Evolutionary conservation across 2,329 filamentous ascomycete species (phyloP).

Genomic region (Rutstroemia sp.): DNA sequence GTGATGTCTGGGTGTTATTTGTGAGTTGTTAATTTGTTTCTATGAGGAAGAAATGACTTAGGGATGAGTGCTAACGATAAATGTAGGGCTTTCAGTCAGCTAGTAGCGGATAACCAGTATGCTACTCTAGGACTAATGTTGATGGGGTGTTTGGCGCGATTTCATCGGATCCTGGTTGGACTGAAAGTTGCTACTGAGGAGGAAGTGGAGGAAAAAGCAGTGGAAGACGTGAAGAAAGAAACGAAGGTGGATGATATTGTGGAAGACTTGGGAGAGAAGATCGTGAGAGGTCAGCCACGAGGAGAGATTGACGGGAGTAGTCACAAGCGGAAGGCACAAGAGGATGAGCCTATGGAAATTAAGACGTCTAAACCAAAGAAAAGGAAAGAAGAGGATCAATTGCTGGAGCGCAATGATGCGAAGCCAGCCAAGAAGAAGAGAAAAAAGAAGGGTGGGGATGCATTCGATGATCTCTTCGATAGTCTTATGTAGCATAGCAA

Average conservation of each 20-base stretch:
- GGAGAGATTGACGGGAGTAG: conserved; percentile 10
- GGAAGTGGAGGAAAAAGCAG: conserved; percentile 6
- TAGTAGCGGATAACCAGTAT: conserved; percentile 67
- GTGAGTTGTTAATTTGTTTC: too few relatives aligned
- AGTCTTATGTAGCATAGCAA: conserved; percentile 38
- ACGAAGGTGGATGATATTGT: conserved; percentile 1
- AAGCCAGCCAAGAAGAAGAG: conserved; percentile 45
- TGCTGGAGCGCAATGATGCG: background rate
- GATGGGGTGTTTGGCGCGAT: conserved; percentile 54
- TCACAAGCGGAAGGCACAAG: background rate
- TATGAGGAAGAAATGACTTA: background rate
- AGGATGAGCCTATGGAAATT: background rate
- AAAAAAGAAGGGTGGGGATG: conserved; percentile 53
- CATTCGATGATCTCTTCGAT: conserved; percentile 67
- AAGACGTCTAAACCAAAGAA: conserved; percentile 22
- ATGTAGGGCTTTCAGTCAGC: conserved; percentile 54
- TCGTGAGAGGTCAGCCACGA: conserved; percentile 21
- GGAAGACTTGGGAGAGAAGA: conserved; percentile 27
- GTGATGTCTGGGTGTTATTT: conserved; percentile 37
- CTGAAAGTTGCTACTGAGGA: conserved; percentile 20
- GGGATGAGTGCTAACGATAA: conserved; percentile 22
- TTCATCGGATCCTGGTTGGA: conserved; percentile 39
- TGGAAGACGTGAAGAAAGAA: background rate
- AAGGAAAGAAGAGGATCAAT: conserved; percentile 11
- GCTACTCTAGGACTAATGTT: conserved; percentile 64